Base-by-base conservation (phyloP, 169 alveolate genomes). In the Amoebophrya sp. region DNA sequence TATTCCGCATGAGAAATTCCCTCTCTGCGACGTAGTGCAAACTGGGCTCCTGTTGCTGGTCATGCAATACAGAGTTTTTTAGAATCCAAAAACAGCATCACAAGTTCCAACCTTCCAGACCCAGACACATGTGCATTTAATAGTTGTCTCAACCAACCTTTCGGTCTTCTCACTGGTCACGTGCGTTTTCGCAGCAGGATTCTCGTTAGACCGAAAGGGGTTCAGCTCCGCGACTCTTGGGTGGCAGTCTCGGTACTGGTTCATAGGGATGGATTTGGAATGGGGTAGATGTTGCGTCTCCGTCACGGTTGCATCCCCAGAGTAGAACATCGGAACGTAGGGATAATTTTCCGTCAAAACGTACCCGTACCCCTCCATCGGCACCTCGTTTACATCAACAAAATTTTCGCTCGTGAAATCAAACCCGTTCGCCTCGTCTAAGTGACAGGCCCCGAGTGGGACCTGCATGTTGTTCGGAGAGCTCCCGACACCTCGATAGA, bases 341-440 rank as follows among this genome's bases (percentile, higher is more conserved):
- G 83, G 83, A 25, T 66, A 66, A 2, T 66, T 25, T 2, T 66
- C 83, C 35, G 83, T 66, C 83, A 66, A n/a, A 1, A 66, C 29
- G 35, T 66, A 66, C 38, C 83, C 83, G 83, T 66, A 66, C 10
- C 32, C 83, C 10, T 18, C 35, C 10, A 66, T 66, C 35, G 29
- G 39, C 38, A 3, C 38, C 2, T 25, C 83, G 35, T 66, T 66
- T 1, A n/a, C 83, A n/a, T 66, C 83, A 2, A n/a, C 35, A 25
- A 7, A 66, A 2, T 66, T 25, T 25, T 7, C 38, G 35, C 18
- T 66, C 38, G 12, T 66, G 32, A 66, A 66, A 25, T 66, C 83
- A 66, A 66, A 66, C 38, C 83, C 83, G 18, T 66, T 66, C 38
- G 83, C 83, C 83, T 66, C 83, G 35, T 66, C 83, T 25, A 66